phyloP scores from a whole-genome alignment of 768 basidiomycete genomes.

The Tylopilus vinaceipallidus region DNA sequence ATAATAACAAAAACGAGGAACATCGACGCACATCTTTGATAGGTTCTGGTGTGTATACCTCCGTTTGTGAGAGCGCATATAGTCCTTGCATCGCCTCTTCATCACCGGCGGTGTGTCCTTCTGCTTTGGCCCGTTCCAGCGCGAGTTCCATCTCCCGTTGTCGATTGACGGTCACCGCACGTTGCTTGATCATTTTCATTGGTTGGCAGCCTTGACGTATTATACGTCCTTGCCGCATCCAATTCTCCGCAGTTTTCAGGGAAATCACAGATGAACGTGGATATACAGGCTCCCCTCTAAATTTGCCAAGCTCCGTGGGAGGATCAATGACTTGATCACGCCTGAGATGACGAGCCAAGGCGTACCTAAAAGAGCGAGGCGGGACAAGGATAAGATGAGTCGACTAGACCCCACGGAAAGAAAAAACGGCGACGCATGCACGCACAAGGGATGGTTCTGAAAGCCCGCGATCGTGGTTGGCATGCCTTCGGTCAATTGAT shows the following conservation, averaged over 20 bases:
- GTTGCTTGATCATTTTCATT: conserved; percentile 85
- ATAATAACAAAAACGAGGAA: conserved; percentile 14
- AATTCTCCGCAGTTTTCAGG: conserved; percentile 90
- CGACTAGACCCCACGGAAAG: not conserved
- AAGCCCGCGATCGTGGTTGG: conserved; percentile 87
- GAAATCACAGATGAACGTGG: conserved; percentile 79
- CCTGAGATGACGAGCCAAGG: conserved; percentile 82
- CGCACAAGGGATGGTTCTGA: conserved; percentile 90
- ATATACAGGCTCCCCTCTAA: conserved; percentile 92
- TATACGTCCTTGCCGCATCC: conserved; percentile 84
- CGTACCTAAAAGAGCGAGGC: conserved; percentile 53
- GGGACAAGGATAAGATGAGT: conserved; percentile 4
- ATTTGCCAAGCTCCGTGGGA: conserved; percentile 80
- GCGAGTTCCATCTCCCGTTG: conserved; percentile 71
- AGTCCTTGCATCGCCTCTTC: conserved; percentile 81
- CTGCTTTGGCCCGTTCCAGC: conserved; percentile 36
- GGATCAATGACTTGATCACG: conserved; percentile 85
- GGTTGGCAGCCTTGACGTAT: conserved; percentile 77
- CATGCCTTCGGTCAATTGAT: conserved; percentile 87
- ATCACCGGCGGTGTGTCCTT: conserved; percentile 38
- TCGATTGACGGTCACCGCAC: conserved; percentile 76
- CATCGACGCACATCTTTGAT: conserved; percentile 83
- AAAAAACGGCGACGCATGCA: not conserved
- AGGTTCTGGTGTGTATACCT: conserved; percentile 73
- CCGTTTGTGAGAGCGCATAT: conserved; percentile 84